Evolutionary conservation across 2,329 filamentous ascomycete species (phyloP), one percentile per base, ranked within the genome.

Genomic region (Penicillium psychrosexuale): DNA sequence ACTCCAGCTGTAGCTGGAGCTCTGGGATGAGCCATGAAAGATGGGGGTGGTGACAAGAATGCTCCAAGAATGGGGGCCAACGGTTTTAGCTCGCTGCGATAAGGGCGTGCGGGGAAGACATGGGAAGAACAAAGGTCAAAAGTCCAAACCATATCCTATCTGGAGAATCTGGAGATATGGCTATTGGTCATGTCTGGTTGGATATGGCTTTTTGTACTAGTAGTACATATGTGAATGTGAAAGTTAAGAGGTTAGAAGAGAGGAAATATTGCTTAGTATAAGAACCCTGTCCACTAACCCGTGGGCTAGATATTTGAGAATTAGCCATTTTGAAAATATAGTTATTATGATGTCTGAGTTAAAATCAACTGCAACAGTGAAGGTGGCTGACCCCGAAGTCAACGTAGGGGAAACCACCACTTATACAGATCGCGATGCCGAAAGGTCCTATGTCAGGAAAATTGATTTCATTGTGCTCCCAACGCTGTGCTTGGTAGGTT

Each of bases 401-500:
- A 48, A 53, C 11, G 17, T 44, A 12, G 49, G 50, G 3, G 46
- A 64, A 46, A 66, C 47, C 9, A 54, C 45, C 7, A 36, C 64
- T 49, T 56, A 68, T 56, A 62, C 74, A 57, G 64, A 76, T 57
- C 51, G 58, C 39, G 66, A 61, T 55, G 65, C 66, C 44, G 75
- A 65, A 63, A 70, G 31, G 57, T 67, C 60, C 19, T 75, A 69
- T 62, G 71, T 61, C 71, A 68, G 69, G 56, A 75, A 78, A 66
- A 68, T 79, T 51, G 78, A 78, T 51, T 56, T 72, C 11, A 76
- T 69, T 46, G 66, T 79, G 7, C 64, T 80, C 5, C 77, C 77
- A 0, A 72, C 76, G 40, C 64, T 79, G 3, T 75, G 72, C 8
- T 56, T 79, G 31, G 69, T 75, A 64, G 47, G 58, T 15, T 3